Evolutionary conservation across 148 eudicot genomes (phyloP), one percentile per base, ranked within the genome.

Genomic region (Fagopyrum esculentum): DNA sequence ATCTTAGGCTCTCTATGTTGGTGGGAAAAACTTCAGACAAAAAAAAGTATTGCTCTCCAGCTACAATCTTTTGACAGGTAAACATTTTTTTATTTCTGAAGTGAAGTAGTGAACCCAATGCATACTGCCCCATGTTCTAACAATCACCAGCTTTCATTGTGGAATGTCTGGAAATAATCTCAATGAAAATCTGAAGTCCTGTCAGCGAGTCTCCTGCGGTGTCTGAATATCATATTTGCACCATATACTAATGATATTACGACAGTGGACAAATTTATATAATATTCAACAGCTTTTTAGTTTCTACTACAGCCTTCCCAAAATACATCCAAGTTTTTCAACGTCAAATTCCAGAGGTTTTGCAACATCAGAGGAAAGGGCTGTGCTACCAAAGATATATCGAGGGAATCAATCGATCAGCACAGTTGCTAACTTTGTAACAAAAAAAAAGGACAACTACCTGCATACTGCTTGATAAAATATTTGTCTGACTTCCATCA

Each of bases 401-500:
- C 17, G 29, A 29, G 75, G 66, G 52, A 12, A 49, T 49, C 52
- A 49, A 44, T 44, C n/a, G 46, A 45, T 45, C 45, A 12, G 7
- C 50, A 49, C 59, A 49, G 40, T 9, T 30, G 6, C 74, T 6
- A 49, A 49, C 15, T 19, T 13, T 50, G 26, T 19, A 50, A 1
- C 26, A 46, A 66, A 73, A 54, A 8, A n/a, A 64, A 76, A 6
- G 8, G 15, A 54, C 17, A 63, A 11, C 54, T 81, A 94, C 97
- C 97, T 95, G 97, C 92, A 92, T 92, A 83, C 98, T 95, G 82
- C 98, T 95, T 77, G 98, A 89, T 80, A 95, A 85, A 68, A 95
- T 92, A 81, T 89, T 89, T 63, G 96, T 95, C 83, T 90, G 98
- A 76, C 93, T 92, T 83, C 98, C 98, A 83, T 95, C 98, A 80